Evolutionary conservation across 2,329 filamentous ascomycete genomes (phyloP).

Genomic region (Pestalotiopsis sp.): DNA sequence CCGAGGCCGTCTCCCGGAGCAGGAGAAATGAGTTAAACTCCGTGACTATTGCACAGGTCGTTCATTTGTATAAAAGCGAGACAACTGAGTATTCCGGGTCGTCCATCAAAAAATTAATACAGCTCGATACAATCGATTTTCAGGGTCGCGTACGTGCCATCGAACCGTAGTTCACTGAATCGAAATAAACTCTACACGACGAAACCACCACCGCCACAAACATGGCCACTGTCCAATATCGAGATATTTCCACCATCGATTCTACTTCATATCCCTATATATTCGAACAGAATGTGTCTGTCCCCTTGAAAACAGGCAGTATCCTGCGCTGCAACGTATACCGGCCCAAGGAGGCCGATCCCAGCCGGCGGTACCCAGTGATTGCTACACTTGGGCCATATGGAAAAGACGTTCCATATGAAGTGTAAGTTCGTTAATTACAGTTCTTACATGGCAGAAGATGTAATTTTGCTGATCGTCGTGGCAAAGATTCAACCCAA

Average conservation of each 20-base stretch:
- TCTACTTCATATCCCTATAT: conserved; percentile 29
- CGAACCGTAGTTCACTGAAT: neutral
- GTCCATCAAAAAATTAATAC: neutral
- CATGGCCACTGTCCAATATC: neutral
- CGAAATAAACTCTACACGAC: neutral
- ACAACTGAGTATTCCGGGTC: neutral
- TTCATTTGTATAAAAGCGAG: neutral
- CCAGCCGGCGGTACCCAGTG: conserved; percentile 53
- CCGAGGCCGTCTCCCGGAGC: too few species aligned
- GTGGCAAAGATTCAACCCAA: neutral
- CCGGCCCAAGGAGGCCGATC: conserved; percentile 29
- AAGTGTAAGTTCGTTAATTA: conserved; percentile 40
- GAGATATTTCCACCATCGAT: conserved; percentile 13
- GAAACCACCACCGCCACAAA: neutral
- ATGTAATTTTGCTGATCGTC: neutral
- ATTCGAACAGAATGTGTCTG: conserved; percentile 35
- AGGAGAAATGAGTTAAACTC: too few species aligned
- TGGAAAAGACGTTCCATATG: conserved; percentile 72
- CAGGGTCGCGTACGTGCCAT: neutral
- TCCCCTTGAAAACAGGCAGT: conserved; percentile 30
- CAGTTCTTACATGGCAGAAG: conserved; percentile 49
- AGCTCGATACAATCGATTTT: neutral
- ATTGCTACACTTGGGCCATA: conserved; percentile 74
- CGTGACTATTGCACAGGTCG: too few species aligned
- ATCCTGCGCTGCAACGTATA: conserved; percentile 41